Conservation (phyloP, 257 asterid species). For the Agastache rugosa region DNA sequence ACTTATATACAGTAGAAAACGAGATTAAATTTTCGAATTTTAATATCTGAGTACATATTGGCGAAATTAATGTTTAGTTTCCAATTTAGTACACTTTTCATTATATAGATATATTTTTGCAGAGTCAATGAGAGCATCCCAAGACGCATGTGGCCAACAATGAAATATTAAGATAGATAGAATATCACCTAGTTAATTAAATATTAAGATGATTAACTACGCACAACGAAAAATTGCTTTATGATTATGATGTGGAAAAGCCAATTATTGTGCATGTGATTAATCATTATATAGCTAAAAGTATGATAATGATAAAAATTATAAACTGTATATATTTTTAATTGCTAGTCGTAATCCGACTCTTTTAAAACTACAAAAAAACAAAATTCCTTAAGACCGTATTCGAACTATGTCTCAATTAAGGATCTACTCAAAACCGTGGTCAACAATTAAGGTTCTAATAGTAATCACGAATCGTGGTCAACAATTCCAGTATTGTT, state of each 20-base stretch:
- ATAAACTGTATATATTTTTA: no score
- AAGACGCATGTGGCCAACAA: slow-evolving; percentile 21
- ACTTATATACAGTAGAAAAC: slow-evolving; percentile 21
- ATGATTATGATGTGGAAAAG: neutral
- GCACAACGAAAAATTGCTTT: neutral
- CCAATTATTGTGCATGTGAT: slow-evolving; percentile 15
- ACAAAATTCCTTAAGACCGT: no score
- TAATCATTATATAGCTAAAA: neutral
- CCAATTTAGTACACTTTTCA: neutral
- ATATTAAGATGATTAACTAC: neutral
- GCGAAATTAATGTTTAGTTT: no score
- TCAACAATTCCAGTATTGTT: no score
- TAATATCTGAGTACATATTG: no score
- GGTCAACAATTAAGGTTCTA: no score
- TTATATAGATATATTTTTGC: neutral
- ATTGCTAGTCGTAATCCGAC: no score
- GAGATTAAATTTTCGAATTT: neutral
- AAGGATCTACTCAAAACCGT: no score
- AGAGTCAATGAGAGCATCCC: neutral
- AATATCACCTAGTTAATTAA: neutral
- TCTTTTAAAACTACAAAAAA: no score
- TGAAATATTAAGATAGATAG: neutral
- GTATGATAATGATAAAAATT: neutral
- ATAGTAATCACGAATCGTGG: no score
- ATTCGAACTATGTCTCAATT: no score